Percentiles rank a stretch among this genome's conserved stretches.
Conservation (phyloP, 2,329 filamentous ascomycete genomes). For the Trichocomaceae sp. region DNA sequence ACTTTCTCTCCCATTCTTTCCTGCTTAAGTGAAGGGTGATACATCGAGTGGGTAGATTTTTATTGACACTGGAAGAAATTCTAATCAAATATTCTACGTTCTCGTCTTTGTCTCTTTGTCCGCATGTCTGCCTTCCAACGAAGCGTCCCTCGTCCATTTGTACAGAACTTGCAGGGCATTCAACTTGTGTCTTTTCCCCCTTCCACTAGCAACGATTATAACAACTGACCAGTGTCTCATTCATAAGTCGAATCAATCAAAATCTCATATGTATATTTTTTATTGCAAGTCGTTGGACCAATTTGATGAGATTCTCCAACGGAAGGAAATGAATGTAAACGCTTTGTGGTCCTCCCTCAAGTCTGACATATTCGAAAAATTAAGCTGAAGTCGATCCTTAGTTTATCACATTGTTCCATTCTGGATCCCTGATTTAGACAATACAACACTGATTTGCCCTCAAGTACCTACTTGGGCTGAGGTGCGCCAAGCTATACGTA, state of each 20-base stretch:
- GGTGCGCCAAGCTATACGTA: neutral
- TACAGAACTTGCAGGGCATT: constrained; percentile 1
- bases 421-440: no score
- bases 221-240: constrained; percentile 4
- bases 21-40: neutral
- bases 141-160: neutral
- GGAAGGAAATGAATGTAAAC: no score
- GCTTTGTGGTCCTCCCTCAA: no score
- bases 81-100: neutral
- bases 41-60: neutral
- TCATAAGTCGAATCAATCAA: constrained; percentile 2
- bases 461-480: no score
- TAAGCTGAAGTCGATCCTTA: no score
- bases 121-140: neutral
- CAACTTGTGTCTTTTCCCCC: neutral
- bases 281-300: constrained; percentile 7
- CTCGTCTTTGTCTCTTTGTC: neutral
- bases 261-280: constrained; percentile 12
- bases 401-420: no score
- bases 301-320: neutral
- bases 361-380: no score
- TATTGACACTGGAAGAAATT: neutral
- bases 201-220: neutral
- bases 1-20: neutral
- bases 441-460: no score